A percentile compares a stretch with the other conserved stretches of the same genome.
phyloP scores from a whole-genome alignment of 2,329 filamentous ascomycete genomes.

The Alternaria tenuissima region DNA sequence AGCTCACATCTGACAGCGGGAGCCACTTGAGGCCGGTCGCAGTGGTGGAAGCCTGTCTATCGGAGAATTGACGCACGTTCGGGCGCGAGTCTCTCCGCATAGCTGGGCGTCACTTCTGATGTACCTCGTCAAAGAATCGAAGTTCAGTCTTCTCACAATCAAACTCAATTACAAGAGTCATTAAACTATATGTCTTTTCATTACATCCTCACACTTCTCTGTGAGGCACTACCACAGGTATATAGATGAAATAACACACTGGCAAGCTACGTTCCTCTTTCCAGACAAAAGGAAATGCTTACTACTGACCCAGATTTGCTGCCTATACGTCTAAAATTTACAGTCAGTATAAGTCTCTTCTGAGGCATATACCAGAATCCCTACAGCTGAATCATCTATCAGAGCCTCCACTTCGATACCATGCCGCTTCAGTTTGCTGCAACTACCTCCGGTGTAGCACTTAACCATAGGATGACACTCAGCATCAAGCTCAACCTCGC shows the following conservation, averaged over 20 bases:
- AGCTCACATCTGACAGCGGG: slow-evolving; percentile 13
- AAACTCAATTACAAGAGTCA: not conserved
- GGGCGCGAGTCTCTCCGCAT: not conserved
- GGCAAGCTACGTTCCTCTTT: not conserved
- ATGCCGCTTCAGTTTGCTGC: not conserved
- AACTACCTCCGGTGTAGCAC: not conserved
- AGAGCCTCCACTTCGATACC: not conserved
- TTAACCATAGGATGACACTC: not conserved
- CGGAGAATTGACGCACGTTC: slow-evolving; percentile 2
- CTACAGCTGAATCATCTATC: not conserved
- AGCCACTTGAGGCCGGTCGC: slow-evolving; percentile 5
- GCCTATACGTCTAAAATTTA: not conserved
- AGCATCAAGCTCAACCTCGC: not conserved
- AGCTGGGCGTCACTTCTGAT: not conserved
- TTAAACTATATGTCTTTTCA: not conserved
- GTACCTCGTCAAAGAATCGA: not conserved
- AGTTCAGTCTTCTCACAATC: not conserved
- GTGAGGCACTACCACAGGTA: not conserved
- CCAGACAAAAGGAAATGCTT: not conserved
- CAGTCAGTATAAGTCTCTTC: not conserved
- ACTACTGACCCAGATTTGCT: not conserved
- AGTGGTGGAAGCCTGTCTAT: slow-evolving; percentile 6
- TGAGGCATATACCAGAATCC: not conserved
- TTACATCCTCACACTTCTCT: not conserved
- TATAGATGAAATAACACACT: not conserved